Evolutionary conservation across 805 yeast species (phyloP), one percentile per base, ranked within the genome.

Genomic region (Ogataea zsoltii): DNA sequence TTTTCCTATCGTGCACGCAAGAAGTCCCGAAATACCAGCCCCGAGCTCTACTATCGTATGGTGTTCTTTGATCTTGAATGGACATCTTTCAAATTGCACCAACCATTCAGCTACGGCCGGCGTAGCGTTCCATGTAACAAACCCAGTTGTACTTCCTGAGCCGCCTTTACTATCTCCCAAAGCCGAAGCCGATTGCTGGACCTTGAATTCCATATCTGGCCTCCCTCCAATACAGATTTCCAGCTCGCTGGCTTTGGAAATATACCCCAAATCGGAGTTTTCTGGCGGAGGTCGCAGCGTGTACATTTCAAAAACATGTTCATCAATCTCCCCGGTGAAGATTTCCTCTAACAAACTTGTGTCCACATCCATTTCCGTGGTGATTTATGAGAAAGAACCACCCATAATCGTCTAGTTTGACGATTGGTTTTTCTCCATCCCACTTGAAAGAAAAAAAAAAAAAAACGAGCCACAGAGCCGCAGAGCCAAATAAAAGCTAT

Each of bases 71-170:
- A 30, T 25, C 15, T 19, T 9, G 40, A 37, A 37, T 17, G 40
- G 40, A 28, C 40, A 37, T 16, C 32, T 25, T 11, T 37, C 40
- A 25, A 21, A 26, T 11, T 26, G 30, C n/a, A 71, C 17, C 2
- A 81, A 38, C 88, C 89, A 83, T 34, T 79, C 74, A 1, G 71
- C 71, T 32, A 83, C 65, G 2, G 67, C 56, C 2, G 73, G 69
- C 1, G 81, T 69, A 1, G 79, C 67, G 33, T 67, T 66, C 90
- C 90, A 83, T 32, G 82, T 66, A 3, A 83, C 74, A 48, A 77
- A 84, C 11, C 90, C 90, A 0, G 88, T 82, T 4, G 84, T 75
- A 19, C 61, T 51, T 15, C 76, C 68, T 13, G 63, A 33, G 21
- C 67, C 58, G 0, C 58, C 54, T 19, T 63, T 59, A 2, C 73